Base-by-base conservation (phyloP, 768 basidiomycete species). In the Mycena belliarum region DNA sequence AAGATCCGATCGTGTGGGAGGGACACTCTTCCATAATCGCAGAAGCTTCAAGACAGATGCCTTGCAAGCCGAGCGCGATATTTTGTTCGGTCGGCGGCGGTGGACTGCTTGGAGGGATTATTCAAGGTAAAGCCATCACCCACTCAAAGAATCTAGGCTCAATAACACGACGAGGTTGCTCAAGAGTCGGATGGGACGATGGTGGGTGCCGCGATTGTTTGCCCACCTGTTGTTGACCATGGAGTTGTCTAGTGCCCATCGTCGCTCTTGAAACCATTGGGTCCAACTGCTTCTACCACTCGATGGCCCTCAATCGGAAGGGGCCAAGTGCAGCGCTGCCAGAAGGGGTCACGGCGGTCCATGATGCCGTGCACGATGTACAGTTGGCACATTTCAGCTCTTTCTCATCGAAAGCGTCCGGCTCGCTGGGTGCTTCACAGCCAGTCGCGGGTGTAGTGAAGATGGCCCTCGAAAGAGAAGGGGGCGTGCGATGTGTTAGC, bases 51-150 rank as follows among this genome's bases (percentile, higher is more conserved):
- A 65, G 68, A 11, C 87, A 90, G 60, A 73, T 91, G 6, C 70
- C 70, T 1, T 59, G 63, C 37, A 81, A 79, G 63, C 89, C 90
- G 7, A 82, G 86, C 56, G 88, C 87, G 0, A 84, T 92, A 41
- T 84, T 91, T 57, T 91, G 90, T 66, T 85, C 85, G 50, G 87
- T 91, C 14, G 91, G 91, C 35, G 90, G 90, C 0, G 89, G 79
- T 0, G 89, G 90, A 1, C 72, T 92, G 0, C 70, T 89, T 4
- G 88, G 85, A 11, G 91, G 91, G 0, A 38, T 38, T n/a, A 38
- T 38, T 38, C 6, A 4, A 2, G 37, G 37, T 38, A n/a, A 38
- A n/a, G 37, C 37, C 14, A 5, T 38, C 37, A 38, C 18, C 16
- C 18, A 41, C 14, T 7, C n/a, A 20, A n/a, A n/a, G n/a, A 9